Percentiles rank a stretch among this genome's conserved stretches.
Conservation (phyloP, 345 rosid species). For the Physaria fendleri region DNA sequence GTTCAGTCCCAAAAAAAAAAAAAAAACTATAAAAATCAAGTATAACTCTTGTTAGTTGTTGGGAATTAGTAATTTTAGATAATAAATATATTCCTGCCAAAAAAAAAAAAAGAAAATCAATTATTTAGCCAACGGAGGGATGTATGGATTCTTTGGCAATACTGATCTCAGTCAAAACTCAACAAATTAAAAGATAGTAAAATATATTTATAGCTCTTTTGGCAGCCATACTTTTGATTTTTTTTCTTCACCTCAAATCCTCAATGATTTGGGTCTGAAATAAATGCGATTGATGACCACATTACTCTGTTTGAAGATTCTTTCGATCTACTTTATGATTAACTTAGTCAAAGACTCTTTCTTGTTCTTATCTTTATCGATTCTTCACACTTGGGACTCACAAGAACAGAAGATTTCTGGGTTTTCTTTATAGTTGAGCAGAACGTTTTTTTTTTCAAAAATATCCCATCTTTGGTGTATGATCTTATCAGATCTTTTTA, state of each 20-base stretch:
- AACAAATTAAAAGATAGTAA: no score
- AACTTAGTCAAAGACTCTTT: slow-evolving; percentile 8
- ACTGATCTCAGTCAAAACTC: no score
- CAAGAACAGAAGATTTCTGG: slow-evolving; percentile 1
- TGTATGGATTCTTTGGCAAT: no score
- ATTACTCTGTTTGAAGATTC: neutral
- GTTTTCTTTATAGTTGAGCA: neutral
- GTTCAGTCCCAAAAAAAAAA: no score
- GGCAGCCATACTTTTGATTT: neutral
- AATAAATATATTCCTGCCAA: no score
- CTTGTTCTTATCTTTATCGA: slow-evolving; percentile 1
- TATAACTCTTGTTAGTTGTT: no score
- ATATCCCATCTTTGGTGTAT: slow-evolving; percentile 1
- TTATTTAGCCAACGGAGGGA: no score
- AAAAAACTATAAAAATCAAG: no score
- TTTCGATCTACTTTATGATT: neutral
- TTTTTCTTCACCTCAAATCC: neutral
- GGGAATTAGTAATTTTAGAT: no score
- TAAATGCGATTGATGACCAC: slow-evolving; percentile 12
- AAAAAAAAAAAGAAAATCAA: no score
- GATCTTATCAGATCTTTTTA: neutral
- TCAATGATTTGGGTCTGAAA: slow-evolving; percentile 19
- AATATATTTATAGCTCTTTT: no score
- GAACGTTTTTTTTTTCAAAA: no score
- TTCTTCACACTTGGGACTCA: neutral